phyloP scores from a whole-genome alignment of 371 early-diverging fungal genomes.

The Blakeslea trispora region DNA sequence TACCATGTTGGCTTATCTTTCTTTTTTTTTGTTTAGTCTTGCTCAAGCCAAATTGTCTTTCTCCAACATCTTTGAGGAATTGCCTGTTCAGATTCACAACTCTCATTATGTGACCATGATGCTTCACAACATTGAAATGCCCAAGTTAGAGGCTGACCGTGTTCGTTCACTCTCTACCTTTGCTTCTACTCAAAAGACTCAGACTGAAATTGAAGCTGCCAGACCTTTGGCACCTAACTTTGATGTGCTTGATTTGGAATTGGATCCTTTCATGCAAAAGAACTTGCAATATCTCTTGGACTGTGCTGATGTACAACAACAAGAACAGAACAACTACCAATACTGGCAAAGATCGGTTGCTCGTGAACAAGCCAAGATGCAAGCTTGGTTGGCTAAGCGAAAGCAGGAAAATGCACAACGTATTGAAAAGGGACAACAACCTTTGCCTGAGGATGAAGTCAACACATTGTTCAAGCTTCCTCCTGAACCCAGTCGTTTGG shows the following conservation, averaged over 20 bases:
- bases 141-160: constrained; percentile 46
- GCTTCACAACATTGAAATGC: constrained; percentile 77
- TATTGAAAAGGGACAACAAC: constrained; percentile 68
- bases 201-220: constrained; percentile 42
- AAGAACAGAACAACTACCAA: constrained; percentile 90
- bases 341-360: constrained; percentile 91
- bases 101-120: constrained; percentile 80
- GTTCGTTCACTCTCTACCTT: constrained; percentile 51
- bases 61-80: constrained; percentile 85
- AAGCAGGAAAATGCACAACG: constrained; percentile 82
- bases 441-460: constrained; percentile 84
- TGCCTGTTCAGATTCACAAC: constrained; percentile 87
- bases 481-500: constrained; percentile 89
- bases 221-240: constrained; percentile 80
- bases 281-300: constrained; percentile 88
- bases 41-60: constrained; percentile 79
- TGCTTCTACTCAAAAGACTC: constrained; percentile 41
- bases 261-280: constrained; percentile 83
- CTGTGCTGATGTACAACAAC: constrained; percentile 86
- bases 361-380: constrained; percentile 81
- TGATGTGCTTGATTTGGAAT: constrained; percentile 79
- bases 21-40: constrained; percentile 37
- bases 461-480: constrained; percentile 69
- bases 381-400: constrained; percentile 62
- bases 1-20: no score